Evolutionary conservation across 23 red algal species (phyloP), one percentile per base, ranked within the genome.

Genomic region (Cyanidium caldarium): DNA sequence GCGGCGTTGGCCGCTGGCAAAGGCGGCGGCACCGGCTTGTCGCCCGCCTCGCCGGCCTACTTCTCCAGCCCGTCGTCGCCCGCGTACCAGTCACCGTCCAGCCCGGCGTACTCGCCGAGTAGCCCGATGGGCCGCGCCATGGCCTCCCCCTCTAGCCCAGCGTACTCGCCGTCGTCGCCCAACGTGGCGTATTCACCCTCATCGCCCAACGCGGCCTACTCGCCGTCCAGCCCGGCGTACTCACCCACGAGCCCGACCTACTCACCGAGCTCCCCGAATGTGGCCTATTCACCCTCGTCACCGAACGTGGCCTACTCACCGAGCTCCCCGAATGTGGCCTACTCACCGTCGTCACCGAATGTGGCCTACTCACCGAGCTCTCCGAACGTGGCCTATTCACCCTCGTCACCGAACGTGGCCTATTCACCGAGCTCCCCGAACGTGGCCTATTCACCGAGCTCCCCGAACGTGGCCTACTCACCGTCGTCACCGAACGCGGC

Each of bases 201-300:
- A 35, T 58, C 72, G 14, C 33, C 72, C 26, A 69, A 40, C 66
- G 71, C 78, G 1, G 57, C 72, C 31, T 90, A 90, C 39, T 90
- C 86, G 33, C 86, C 86, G 21, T 80, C 86, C 37, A 90, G 86
- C 46, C 86, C 86, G n/a, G 86, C 78, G n/a, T 90, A 82, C 66
- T 82, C 78, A 38, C 86, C 86, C 7, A 90, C 86, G 16, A 90
- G 86, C 34, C 86, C 86, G 28, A 75, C 77, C n/a, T 90, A 83
- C 75, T 80, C 68, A 40, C 86, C 86, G 23, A 80, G 65, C 69
- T 70, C 34, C 2, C 76, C 84, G 5, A 36, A 58, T 39, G 19
- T 3, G 65, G 14, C 45, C 39, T 39, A 77, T 68, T 31, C 75
- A 26, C 33, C 68, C 20, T 15, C 79, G 75, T 46, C 73, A 65